Evolutionary conservation across 345 rosid genomes (phyloP).

Genomic region (Salix purpurea): DNA sequence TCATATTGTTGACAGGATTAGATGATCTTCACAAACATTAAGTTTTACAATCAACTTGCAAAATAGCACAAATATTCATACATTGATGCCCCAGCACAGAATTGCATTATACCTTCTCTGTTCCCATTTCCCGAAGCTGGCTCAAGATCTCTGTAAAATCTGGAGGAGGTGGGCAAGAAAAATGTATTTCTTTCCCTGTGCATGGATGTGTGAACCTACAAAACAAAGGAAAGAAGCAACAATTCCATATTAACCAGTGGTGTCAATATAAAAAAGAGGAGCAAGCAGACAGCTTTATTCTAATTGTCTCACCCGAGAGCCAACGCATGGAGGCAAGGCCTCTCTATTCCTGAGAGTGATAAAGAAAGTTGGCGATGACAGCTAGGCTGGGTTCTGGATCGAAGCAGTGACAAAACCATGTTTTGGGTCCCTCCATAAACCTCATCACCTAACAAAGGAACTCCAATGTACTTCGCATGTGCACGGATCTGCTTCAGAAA

Average conservation of each 20-base stretch:
- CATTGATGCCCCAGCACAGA: background rate
- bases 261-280: background rate
- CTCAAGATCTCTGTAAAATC: conserved; percentile 59
- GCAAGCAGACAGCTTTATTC: conserved; percentile 13
- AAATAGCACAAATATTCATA: background rate
- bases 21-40: background rate
- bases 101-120: conserved; percentile 41
- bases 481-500: conserved; percentile 69
- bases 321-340: conserved; percentile 91
- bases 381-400: conserved; percentile 43
- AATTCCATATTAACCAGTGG: background rate
- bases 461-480: conserved; percentile 77
- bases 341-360: conserved; percentile 58
- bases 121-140: conserved; percentile 55
- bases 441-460: conserved; percentile 83
- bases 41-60: background rate
- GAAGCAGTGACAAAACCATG: conserved; percentile 75
- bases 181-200: conserved; percentile 48
- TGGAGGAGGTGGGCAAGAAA: conserved; percentile 70
- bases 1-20: background rate
- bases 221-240: conserved; percentile 8
- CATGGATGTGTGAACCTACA: conserved; percentile 73
- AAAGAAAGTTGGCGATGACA: conserved; percentile 36
- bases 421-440: conserved; percentile 79
- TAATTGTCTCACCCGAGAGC: conserved; percentile 62